Evolutionary conservation across 208 protist genomes (phyloP).

Genomic region (Leishmania tropica): DNA sequence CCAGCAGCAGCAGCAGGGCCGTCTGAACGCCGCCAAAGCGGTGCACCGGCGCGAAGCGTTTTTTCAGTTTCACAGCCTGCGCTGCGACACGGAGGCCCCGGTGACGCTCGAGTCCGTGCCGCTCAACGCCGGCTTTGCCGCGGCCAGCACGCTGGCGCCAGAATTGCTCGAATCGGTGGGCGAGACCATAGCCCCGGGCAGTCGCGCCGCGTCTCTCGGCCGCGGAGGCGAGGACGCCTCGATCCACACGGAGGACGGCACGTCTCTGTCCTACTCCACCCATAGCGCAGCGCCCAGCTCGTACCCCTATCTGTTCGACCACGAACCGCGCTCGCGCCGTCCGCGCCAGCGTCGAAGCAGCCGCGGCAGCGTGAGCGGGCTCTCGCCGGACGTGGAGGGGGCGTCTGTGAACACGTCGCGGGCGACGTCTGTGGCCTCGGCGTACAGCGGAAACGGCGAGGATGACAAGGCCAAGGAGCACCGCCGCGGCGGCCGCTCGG

Average conservation of each 20-base stretch:
- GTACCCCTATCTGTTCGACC: conserved; percentile 33
- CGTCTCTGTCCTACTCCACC: conserved; percentile 22
- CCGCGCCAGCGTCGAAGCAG: conserved; percentile 10
- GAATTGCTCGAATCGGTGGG: conserved; percentile 14
- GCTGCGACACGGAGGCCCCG: conserved; percentile 25
- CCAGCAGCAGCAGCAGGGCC: conserved; percentile 23
- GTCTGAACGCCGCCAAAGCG: conserved; percentile 16
- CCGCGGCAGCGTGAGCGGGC: conserved; percentile 14
- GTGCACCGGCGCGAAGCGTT: conserved; percentile 30
- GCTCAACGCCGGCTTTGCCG: conserved; percentile 20
- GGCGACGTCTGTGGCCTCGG: conserved; percentile 44
- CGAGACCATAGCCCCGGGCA: conserved; percentile 1
- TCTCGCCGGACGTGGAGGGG: conserved; percentile 13
- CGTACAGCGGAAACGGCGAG: conserved; percentile 22
- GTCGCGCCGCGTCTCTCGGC: background rate
- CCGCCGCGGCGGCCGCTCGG: background rate
- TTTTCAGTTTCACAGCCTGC: conserved; percentile 34
- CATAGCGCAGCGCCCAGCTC: conserved; percentile 34
- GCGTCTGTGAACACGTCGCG: conserved; percentile 24
- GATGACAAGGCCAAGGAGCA: conserved; percentile 23
- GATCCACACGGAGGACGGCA: conserved; percentile 21
- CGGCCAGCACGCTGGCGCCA: conserved; percentile 10
- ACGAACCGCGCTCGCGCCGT: conserved; percentile 22
- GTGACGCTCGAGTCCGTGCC: conserved; percentile 33
- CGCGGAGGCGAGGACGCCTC: conserved; percentile 1